phyloP scores from a whole-genome alignment of 345 rosid genomes.

The Lenwebbia sp. region DNA sequence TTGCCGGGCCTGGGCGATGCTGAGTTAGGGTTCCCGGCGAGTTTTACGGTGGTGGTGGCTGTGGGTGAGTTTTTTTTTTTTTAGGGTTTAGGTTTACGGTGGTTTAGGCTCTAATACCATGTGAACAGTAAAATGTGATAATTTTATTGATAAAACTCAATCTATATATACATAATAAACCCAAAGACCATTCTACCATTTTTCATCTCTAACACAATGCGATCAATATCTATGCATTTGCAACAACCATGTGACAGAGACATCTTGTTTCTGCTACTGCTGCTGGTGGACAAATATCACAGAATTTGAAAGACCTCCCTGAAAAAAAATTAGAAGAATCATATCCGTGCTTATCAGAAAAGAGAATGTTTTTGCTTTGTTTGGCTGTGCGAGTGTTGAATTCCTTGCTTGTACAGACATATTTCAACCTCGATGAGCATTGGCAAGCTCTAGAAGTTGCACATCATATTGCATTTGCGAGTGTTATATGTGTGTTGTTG shows the following conservation, averaged over 20 bases:
- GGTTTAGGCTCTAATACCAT: too few species aligned
- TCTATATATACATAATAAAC: too few species aligned
- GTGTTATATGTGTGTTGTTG: not conserved
- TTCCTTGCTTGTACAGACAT: constrained; percentile 70
- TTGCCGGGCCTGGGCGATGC: too few species aligned
- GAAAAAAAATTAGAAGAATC: not conserved
- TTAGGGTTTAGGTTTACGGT: too few species aligned
- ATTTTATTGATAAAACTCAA: too few species aligned
- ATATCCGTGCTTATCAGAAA: constrained; percentile 8
- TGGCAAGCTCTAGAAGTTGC: constrained; percentile 98
- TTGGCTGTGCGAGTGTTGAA: constrained; percentile 50
- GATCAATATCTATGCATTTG: not conserved
- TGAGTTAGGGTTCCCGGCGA: too few species aligned
- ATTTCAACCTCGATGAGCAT: constrained; percentile 95
- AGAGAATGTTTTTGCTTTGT: constrained; percentile 36
- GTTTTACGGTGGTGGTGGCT: too few species aligned
- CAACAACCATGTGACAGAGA: not conserved
- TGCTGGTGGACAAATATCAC: not conserved
- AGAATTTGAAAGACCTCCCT: not conserved
- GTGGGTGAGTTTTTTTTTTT: too few species aligned
- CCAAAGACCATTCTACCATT: too few species aligned
- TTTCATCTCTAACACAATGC: too few species aligned
- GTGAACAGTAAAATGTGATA: too few species aligned
- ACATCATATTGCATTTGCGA: constrained; percentile 67
- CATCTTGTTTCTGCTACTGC: not conserved